These are phyloP conservation scores for Anastatica hierochuntica DNA, from an alignment of 345 rosid genomes.

Conservation along the genomic window DNA sequence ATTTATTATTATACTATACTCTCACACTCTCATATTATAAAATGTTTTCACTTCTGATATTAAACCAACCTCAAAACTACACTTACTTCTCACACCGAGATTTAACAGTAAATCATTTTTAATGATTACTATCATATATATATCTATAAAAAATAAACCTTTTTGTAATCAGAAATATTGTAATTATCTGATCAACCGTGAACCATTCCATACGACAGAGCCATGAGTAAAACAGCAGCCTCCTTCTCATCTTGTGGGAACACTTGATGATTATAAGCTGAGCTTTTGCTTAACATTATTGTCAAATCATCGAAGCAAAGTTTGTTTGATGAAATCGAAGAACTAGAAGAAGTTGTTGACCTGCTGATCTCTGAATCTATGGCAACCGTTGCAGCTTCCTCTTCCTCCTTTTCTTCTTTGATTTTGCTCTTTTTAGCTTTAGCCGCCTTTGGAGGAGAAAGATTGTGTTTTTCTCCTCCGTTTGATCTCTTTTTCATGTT, in stretches of 20 bases:
- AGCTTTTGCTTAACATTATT: constrained; percentile 51
- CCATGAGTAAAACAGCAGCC: constrained; percentile 92
- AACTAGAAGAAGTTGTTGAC: constrained; percentile 19
- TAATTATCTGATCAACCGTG: constrained; percentile 35
- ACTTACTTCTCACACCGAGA: constrained; percentile 10
- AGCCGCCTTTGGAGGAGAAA: neutral
- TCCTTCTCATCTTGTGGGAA: constrained; percentile 97
- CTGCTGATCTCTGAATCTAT: constrained; percentile 17
- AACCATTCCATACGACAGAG: constrained; percentile 79
- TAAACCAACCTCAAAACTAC: constrained; percentile 15
- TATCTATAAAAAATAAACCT: constrained; percentile 1
- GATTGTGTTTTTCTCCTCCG: constrained; percentile 15
- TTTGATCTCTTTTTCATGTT: constrained; percentile 33
- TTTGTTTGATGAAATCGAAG: constrained; percentile 29
- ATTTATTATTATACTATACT: constrained; percentile 1
- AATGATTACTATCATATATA: constrained; percentile 16
- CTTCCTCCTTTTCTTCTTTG: constrained; percentile 7
- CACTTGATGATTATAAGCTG: constrained; percentile 50
- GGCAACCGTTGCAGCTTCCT: neutral
- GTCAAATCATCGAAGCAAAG: constrained; percentile 69
- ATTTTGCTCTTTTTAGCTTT: constrained; percentile 23
- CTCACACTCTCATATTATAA: constrained; percentile 16
- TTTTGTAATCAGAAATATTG: constrained; percentile 6
- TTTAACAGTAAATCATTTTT: constrained; percentile 18
- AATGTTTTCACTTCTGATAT: constrained; percentile 8